A percentile compares a stretch with the other conserved stretches of the same genome.
Conservation (phyloP, 2,329 filamentous ascomycete species). For the Chalaropsis ovoidea region DNA sequence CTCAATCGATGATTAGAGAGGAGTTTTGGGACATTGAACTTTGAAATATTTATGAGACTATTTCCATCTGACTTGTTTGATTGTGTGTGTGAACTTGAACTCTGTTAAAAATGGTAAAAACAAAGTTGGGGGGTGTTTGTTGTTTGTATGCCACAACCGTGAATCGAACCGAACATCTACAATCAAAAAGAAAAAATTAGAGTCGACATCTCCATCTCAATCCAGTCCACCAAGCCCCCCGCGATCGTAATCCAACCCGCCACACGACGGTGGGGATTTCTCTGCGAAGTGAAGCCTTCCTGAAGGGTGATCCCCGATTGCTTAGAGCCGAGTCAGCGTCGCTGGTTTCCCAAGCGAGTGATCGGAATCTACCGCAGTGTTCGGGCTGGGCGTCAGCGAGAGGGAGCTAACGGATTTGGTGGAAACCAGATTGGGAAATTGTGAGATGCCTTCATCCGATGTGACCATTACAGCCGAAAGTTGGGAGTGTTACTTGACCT, state of each 20-base stretch:
- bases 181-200: conserved; percentile 33
- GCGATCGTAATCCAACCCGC: conserved; percentile 58
- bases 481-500: not conserved
- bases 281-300: conserved; percentile 65
- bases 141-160: not conserved
- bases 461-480: conserved; percentile 52
- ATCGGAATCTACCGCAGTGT: conserved; percentile 50
- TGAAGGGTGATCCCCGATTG: conserved; percentile 58
- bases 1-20: conserved; percentile 12
- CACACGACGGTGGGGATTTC: conserved; percentile 59
- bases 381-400: conserved; percentile 55
- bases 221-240: conserved; percentile 48
- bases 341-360: conserved; percentile 59
- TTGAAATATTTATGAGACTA: not conserved
- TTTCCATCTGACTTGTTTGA: too few relatives aligned
- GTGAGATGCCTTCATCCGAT: conserved; percentile 46
- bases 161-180: not conserved
- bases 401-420: conserved; percentile 49
- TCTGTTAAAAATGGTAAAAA: too few relatives aligned
- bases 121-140: too few relatives aligned
- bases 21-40: not conserved
- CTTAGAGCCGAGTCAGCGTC: conserved; percentile 54
- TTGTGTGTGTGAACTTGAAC: too few relatives aligned
- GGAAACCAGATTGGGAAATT: conserved; percentile 41
- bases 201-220: conserved; percentile 47